Evolutionary conservation across 345 rosid species (phyloP).

Genomic region (Gossypium mustelinum): DNA sequence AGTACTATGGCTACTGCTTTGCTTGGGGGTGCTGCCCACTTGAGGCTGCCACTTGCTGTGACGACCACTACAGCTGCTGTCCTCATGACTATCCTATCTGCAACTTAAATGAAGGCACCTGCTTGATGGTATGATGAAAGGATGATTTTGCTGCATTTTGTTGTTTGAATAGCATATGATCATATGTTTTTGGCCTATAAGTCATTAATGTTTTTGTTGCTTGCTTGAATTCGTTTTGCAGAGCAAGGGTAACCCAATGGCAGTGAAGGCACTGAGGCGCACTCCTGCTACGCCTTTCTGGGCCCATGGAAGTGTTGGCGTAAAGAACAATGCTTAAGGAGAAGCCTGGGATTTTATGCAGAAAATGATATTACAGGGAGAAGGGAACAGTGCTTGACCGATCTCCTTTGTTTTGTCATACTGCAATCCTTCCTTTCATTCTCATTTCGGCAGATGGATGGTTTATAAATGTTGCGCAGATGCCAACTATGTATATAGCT

Average conservation of each 20-base stretch:
- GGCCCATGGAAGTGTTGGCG: slow-evolving; percentile 40
- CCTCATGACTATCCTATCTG: slow-evolving; percentile 86
- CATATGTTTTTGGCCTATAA: background rate
- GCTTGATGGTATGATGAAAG: slow-evolving; percentile 50
- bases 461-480: slow-evolving; percentile 12
- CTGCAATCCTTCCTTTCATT: slow-evolving; percentile 14
- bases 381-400: slow-evolving; percentile 9
- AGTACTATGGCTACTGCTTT: slow-evolving; percentile 60
- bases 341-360: slow-evolving; percentile 13
- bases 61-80: slow-evolving; percentile 75
- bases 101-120: slow-evolving; percentile 52
- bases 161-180: background rate
- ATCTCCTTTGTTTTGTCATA: slow-evolving; percentile 13
- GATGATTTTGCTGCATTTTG: background rate
- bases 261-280: slow-evolving; percentile 70
- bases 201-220: background rate
- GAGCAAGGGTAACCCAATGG: slow-evolving; percentile 82
- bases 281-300: slow-evolving; percentile 69
- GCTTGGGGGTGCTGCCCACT: slow-evolving; percentile 96
- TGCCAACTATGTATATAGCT: slow-evolving; percentile 26
- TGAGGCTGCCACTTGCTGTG: slow-evolving; percentile 85
- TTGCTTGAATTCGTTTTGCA: slow-evolving; percentile 32
- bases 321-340: slow-evolving; percentile 39
- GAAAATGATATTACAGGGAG: slow-evolving; percentile 15
- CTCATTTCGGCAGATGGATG: slow-evolving; percentile 8